phyloP scores from a whole-genome alignment of 2,329 filamentous ascomycete genomes.

The Penicillium sp. region DNA sequence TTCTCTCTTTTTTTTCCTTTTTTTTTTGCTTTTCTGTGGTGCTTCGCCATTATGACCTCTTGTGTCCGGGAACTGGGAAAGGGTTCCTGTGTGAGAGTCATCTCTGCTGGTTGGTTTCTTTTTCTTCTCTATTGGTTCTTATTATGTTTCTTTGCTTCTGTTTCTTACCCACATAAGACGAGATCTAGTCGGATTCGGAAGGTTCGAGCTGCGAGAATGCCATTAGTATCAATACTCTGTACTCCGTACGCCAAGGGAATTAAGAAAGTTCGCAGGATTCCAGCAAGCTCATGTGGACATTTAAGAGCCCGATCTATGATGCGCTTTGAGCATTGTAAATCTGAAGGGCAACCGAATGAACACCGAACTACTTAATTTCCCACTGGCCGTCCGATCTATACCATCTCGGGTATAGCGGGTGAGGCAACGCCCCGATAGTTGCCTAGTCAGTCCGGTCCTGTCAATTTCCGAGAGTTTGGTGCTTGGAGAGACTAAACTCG shows the following conservation, averaged over 20 bases:
- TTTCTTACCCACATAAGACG: not conserved
- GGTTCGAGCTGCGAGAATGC: not conserved
- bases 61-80: not conserved
- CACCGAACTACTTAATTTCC: conserved; percentile 1
- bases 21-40: not conserved
- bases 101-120: not conserved
- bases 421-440: conserved; percentile 10
- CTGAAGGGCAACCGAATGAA: not conserved
- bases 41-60: not conserved
- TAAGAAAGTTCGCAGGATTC: not conserved
- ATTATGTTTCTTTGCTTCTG: not conserved
- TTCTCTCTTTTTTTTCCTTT: not conserved
- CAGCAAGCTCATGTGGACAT: not conserved
- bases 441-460: conserved; percentile 15
- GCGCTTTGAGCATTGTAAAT: not conserved
- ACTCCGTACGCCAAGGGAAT: not conserved
- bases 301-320: not conserved
- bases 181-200: not conserved
- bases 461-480: conserved; percentile 24
- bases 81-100: not conserved
- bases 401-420: conserved; percentile 14
- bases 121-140: not conserved
- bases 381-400: conserved; percentile 12
- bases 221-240: not conserved
- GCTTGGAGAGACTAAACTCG: conserved; percentile 14